Evolutionary conservation across 106 monocot species (phyloP), one percentile per base, ranked within the genome.

Genomic region (Dendrobium chrysotoxum): DNA sequence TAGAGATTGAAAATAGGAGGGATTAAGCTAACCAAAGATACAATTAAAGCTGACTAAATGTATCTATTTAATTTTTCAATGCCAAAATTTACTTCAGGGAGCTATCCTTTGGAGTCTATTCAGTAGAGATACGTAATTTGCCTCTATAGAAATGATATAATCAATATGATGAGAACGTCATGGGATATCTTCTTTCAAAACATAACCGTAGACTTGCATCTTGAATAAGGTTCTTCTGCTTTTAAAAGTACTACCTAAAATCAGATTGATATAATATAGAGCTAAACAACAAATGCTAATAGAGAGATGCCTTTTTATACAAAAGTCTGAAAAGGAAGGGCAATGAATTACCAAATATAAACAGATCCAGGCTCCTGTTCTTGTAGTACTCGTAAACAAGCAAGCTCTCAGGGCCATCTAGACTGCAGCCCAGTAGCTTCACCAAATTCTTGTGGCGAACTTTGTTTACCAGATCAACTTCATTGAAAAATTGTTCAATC

Each of bases 361-460:
- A 91, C 42, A 83, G 65, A 81, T 91, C 91, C 18, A 91, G 66
- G 83, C 91, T 91, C 77, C 76, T 85, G 65, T 91, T 91, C 39
- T 68, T 20, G 76, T 87, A 89, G 77, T 85, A 91, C 47, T 91
- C 91, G 65, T 83, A 91, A 7, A 91, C 77, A 79, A 91, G 89
- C 83, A 86, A 75, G 75, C 87, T 91, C 68, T 91, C 91, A 21
- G 88, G 79, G 31, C 91, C 91, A 85, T 89, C 87, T 50, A 91
- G 30, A 78, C 91, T 89, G 55, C 88, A 91, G n/a, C 91, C 91
- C 47, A 91, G 78, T 44, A 91, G 80, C 79, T 84, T 91, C 17
- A 89, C 91, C 73, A 91, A 77, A 87, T 91, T 85, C 81, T 86
- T 91, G 78, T 91, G 91, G 30, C 91, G 86, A 41, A 91, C 87